These are phyloP conservation scores for Fraxinus albicans DNA, from an alignment of 305 asterid genomes.

Conservation along the genomic window DNA sequence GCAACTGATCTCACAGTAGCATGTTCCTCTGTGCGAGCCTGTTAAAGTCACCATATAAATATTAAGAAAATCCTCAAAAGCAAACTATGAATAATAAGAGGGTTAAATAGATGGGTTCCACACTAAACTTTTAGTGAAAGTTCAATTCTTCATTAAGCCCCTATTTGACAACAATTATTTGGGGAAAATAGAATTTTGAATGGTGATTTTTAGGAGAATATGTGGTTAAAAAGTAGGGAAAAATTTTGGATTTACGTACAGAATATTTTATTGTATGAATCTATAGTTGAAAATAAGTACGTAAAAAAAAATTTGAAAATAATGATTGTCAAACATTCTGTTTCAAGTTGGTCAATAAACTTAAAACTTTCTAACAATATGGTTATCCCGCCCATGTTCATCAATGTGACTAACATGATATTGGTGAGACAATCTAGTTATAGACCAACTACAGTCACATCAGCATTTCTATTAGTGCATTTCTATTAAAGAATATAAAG, in stretches of 20 bases:
- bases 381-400: neutral
- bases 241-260: too few relatives aligned
- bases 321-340: neutral
- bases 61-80: neutral
- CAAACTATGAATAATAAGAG: neutral
- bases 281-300: too few relatives aligned
- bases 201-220: too few relatives aligned
- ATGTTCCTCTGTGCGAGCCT: slow-evolving; percentile 87
- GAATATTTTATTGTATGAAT: too few relatives aligned
- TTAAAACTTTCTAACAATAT: neutral
- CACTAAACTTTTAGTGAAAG: neutral
- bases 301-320: too few relatives aligned
- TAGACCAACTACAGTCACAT: neutral
- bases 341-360: neutral
- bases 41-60: slow-evolving; percentile 2
- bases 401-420: neutral
- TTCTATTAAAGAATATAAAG: neutral
- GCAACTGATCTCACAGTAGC: slow-evolving; percentile 22
- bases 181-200: too few relatives aligned
- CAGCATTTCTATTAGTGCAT: neutral
- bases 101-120: neutral
- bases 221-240: too few relatives aligned
- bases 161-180: too few relatives aligned
- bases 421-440: neutral
- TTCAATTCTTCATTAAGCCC: neutral